Evolutionary conservation across 2,329 filamentous ascomycete species (phyloP), one percentile per base, ranked within the genome.

Genomic region (Aspergillus alliaceus): DNA sequence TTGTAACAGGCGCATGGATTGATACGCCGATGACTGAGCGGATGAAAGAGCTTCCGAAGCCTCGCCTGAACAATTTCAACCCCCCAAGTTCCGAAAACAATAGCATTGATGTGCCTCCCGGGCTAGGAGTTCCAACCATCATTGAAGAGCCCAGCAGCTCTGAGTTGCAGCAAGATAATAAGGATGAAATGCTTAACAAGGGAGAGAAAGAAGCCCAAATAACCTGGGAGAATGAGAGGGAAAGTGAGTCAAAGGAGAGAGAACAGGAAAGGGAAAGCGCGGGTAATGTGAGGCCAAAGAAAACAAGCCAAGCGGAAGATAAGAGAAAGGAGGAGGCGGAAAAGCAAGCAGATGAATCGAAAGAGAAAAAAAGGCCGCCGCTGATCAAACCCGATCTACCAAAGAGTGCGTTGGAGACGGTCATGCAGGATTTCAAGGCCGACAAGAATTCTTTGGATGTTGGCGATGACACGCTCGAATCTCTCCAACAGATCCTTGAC

Each of bases 401-500:
- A 18, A 74, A 74, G 49, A 79, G 76, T 57, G 77, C 70, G 4
- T 59, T 79, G 18, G 75, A 76, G 54, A 72, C 72, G 2, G 71
- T 79, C 24, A 69, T 79, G 35, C 72, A 77, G 51, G 71, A 77
- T 54, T 69, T 69, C 22, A 77, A 69, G 57, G 70, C 72, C 2
- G 68, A 75, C 50, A 73, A 72, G 29, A 71, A 76, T 20, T 64
- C 68, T 1, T 62, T 78, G 18, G 68, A 71, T 12, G 60, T 78
- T 5, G 75, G 77, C 12, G 77, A 79, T 55, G 75, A 76, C 58
- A 80, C 78, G 2, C 72, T 80, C 40, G 75, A 78, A 51, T 79
- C 76, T 18, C 72, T 80, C 18, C 72, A 78, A 52, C 69, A 73
- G 14, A 66, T 80, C 24, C 64, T 80, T 39, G 67, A 76, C 8